Evolutionary conservation across 495 filamentous ascomycete species (phyloP).

Genomic region (Aeminium ludgeri): DNA sequence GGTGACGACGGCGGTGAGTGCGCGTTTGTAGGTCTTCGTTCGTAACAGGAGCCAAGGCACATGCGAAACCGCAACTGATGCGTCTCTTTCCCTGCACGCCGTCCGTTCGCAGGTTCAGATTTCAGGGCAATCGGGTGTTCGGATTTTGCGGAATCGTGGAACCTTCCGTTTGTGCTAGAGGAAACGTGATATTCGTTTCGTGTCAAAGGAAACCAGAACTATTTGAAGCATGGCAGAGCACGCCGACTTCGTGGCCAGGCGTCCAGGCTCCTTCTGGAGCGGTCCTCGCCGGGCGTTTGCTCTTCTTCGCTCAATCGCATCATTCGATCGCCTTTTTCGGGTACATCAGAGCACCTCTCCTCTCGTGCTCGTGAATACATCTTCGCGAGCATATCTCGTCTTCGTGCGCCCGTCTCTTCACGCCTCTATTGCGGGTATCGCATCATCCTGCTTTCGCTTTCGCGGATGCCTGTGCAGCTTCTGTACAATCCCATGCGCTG

Average conservation of each 20-base stretch:
- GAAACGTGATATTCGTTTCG: background rate
- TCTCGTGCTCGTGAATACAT: background rate
- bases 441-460: constrained; percentile 17
- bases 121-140: too few relatives aligned
- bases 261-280: background rate
- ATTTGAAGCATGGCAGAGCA: background rate
- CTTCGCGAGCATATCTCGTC: background rate
- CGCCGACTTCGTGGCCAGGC: background rate
- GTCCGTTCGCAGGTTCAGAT: too few relatives aligned
- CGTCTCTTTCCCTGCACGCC: too few relatives aligned
- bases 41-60: too few relatives aligned
- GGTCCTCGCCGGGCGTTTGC: background rate
- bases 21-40: too few relatives aligned
- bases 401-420: background rate
- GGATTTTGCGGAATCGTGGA: too few relatives aligned
- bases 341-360: background rate
- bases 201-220: constrained; percentile 9
- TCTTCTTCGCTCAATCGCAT: background rate
- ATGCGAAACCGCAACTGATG: too few relatives aligned
- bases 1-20: too few relatives aligned
- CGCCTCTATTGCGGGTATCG: background rate
- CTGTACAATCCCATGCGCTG: constrained; percentile 3
- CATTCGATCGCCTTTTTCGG: background rate
- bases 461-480: constrained; percentile 16
- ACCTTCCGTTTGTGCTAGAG: too few relatives aligned